Evolutionary conservation across 208 protist species (phyloP).

Genomic region (Leishmania arabica): DNA sequence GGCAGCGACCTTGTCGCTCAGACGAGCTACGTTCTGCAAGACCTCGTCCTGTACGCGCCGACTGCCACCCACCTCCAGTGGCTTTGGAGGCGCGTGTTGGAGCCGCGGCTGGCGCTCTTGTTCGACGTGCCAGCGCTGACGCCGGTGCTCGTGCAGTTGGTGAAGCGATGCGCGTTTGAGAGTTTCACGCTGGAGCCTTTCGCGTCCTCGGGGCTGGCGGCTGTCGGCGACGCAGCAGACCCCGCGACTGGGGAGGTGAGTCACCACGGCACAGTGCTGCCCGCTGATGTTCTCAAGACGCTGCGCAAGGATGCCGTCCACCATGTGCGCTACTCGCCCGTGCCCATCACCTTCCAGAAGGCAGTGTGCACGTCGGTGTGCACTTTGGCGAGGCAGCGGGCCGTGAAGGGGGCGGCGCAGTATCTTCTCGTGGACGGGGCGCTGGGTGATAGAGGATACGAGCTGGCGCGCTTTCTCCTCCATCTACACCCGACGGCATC

Average conservation of each 20-base stretch:
- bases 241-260: slow-evolving; percentile 18
- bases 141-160: slow-evolving; percentile 60
- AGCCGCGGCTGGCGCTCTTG: slow-evolving; percentile 43
- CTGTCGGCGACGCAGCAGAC: neutral
- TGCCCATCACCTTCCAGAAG: slow-evolving; percentile 52
- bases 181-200: slow-evolving; percentile 18
- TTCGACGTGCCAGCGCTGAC: slow-evolving; percentile 43
- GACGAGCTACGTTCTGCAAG: slow-evolving; percentile 74
- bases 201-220: slow-evolving; percentile 1
- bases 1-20: slow-evolving; percentile 46
- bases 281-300: slow-evolving; percentile 51
- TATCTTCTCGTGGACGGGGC: slow-evolving; percentile 66
- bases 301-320: slow-evolving; percentile 51
- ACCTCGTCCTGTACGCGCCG: slow-evolving; percentile 80
- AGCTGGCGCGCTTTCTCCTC: slow-evolving; percentile 73
- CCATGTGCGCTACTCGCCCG: slow-evolving; percentile 60
- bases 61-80: slow-evolving; percentile 63
- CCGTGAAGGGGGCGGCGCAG: slow-evolving; percentile 58
- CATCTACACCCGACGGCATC: slow-evolving; percentile 68
- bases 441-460: slow-evolving; percentile 60
- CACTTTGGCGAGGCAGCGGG: slow-evolving; percentile 33
- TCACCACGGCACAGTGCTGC: slow-evolving; percentile 41
- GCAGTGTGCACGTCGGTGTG: slow-evolving; percentile 50
- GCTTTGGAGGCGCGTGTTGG: slow-evolving; percentile 64
- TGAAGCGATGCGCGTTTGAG: slow-evolving; percentile 75